Evolutionary conservation across 2,329 filamentous ascomycete genomes (phyloP).

Genomic region (Aquanectria penicillioides): DNA sequence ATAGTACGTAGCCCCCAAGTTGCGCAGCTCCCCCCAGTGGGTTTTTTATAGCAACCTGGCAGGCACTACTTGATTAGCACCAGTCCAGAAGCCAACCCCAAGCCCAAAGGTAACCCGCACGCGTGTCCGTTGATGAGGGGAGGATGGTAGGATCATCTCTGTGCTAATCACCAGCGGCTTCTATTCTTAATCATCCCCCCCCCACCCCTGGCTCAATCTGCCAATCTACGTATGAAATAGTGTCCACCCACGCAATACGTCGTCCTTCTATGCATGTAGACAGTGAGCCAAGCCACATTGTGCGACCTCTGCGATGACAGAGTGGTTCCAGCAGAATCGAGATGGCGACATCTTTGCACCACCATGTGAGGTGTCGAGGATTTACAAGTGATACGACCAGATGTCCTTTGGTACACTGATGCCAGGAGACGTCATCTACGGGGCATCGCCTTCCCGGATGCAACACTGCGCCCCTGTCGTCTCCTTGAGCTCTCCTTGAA

Average conservation of each 20-base stretch:
- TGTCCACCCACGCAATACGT: constrained; percentile 1
- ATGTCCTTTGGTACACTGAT: too few species aligned
- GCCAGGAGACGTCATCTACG: too few species aligned
- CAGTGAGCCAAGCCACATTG: constrained; percentile 18
- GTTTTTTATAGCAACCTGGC: constrained; percentile 37
- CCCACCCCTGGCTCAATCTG: not conserved
- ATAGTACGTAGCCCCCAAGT: constrained; percentile 3
- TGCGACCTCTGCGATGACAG: constrained; percentile 1
- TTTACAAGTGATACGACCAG: too few species aligned
- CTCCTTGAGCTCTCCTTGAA: too few species aligned
- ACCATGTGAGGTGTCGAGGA: too few species aligned
- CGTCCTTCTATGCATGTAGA: not conserved
- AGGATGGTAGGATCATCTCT: not conserved
- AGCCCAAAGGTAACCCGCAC: constrained; percentile 28
- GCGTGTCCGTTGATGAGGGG: constrained; percentile 21
- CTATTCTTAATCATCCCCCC: constrained; percentile 14
- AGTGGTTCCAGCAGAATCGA: constrained; percentile 20
- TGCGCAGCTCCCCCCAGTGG: constrained; percentile 16
- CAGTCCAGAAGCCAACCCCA: constrained; percentile 4
- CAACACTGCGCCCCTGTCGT: too few species aligned
- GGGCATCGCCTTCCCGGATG: too few species aligned
- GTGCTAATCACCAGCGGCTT: constrained; percentile 4
- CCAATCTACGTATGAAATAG: not conserved
- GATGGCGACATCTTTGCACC: constrained; percentile 22
- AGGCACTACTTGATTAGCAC: not conserved